These are phyloP conservation scores for Pseudopediastrum boryanum DNA, from an alignment of 139 green algal genomes.

Conservation along the genomic window DNA sequence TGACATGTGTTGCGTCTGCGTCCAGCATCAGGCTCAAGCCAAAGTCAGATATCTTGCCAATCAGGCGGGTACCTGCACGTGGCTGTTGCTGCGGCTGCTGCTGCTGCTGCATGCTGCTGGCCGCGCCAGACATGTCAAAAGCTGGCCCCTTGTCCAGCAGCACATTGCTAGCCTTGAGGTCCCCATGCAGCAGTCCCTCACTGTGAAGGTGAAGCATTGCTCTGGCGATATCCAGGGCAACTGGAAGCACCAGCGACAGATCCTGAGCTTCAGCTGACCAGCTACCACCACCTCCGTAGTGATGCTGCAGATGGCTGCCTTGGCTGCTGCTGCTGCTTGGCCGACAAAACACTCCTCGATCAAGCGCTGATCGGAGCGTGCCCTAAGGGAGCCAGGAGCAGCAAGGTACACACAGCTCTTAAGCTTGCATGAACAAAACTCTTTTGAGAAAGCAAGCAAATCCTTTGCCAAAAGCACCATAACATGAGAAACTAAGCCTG, in stretches of 20 bases:
- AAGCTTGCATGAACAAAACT: too few relatives aligned
- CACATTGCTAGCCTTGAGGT: constrained; percentile 4
- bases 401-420: background rate
- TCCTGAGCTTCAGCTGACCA: too few relatives aligned
- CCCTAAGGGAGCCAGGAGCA: background rate
- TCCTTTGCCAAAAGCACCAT: too few relatives aligned
- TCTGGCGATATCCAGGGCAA: constrained; percentile 6
- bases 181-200: constrained; percentile 16
- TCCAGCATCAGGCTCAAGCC: constrained; percentile 34
- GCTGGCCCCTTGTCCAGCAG: background rate
- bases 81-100: too few relatives aligned
- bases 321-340: background rate
- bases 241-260: too few relatives aligned
- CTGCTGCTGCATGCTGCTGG: too few relatives aligned
- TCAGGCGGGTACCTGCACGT: too few relatives aligned
- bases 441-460: too few relatives aligned
- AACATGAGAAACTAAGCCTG: too few relatives aligned
- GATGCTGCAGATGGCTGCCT: too few relatives aligned
- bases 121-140: background rate
- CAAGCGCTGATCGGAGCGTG: background rate
- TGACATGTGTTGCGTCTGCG: constrained; percentile 45
- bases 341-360: background rate
- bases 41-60: constrained; percentile 50
- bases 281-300: background rate
- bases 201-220: constrained; percentile 25